Evolutionary conservation across 2,329 filamentous ascomycete species (phyloP).

Genomic region (Aspergillus neotritici): DNA sequence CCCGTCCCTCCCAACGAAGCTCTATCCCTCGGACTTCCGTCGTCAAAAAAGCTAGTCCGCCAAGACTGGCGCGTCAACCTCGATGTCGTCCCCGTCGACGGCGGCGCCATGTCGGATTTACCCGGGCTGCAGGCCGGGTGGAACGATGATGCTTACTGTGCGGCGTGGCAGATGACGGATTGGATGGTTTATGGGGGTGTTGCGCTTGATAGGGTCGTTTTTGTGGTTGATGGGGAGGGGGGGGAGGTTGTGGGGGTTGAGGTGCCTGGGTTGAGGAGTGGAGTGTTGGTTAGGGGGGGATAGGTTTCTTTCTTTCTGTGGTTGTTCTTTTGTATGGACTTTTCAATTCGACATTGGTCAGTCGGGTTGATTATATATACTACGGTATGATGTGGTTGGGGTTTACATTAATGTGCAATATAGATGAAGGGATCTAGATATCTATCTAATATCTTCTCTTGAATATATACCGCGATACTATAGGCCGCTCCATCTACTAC

Average conservation of each 20-base stretch:
- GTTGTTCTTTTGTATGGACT: neutral
- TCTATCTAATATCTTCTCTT: too few species aligned
- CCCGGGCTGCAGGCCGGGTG: constrained; percentile 18
- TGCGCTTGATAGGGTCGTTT: constrained; percentile 29
- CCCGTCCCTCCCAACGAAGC: constrained; percentile 1
- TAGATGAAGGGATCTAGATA: too few species aligned
- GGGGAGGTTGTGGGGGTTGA: constrained; percentile 27
- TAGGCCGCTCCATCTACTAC: too few species aligned
- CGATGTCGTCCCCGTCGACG: constrained; percentile 14
- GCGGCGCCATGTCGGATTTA: constrained; percentile 23
- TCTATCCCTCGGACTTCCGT: neutral
- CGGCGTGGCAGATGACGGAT: constrained; percentile 30
- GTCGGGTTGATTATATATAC: too few species aligned
- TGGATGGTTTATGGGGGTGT: constrained; percentile 35
- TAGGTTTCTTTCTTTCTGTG: neutral
- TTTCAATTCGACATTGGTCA: too few species aligned
- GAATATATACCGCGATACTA: too few species aligned
- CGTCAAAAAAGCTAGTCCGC: constrained; percentile 6
- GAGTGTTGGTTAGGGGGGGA: constrained; percentile 22
- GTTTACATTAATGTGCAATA: too few species aligned
- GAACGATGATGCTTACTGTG: constrained; percentile 17
- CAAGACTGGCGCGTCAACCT: constrained; percentile 20
- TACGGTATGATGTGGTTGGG: too few species aligned
- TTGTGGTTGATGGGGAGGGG: constrained; percentile 21
- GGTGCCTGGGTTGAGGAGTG: constrained; percentile 14